Evolutionary conservation across 495 filamentous ascomycete genomes (phyloP).

Genomic region (Cercophora scortea): DNA sequence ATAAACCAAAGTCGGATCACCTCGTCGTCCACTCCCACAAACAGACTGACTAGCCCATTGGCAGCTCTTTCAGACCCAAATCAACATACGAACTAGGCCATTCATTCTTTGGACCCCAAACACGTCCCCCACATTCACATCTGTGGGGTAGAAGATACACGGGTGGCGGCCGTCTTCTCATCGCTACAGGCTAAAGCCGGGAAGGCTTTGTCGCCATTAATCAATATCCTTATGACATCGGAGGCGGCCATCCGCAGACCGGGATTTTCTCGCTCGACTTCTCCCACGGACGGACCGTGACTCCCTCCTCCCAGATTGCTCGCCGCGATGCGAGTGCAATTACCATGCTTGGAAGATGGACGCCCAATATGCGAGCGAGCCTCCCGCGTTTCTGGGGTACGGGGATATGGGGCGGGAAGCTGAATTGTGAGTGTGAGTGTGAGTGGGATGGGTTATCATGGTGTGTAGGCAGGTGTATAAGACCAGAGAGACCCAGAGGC

Average conservation of each 20-base stretch:
- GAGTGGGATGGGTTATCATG: not conserved
- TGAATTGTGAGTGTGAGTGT: too few relatives aligned
- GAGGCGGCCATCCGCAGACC: slow-evolving; percentile 17
- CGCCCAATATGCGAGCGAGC: not conserved
- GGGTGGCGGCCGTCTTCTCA: not conserved
- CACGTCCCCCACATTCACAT: not conserved
- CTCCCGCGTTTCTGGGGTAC: too few relatives aligned
- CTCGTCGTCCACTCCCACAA: too few relatives aligned
- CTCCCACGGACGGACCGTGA: not conserved
- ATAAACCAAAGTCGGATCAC: too few relatives aligned
- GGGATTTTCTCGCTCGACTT: not conserved
- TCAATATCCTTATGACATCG: slow-evolving; percentile 3
- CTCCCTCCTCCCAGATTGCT: not conserved
- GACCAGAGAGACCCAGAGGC: not conserved
- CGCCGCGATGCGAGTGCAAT: not conserved
- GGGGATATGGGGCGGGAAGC: too few relatives aligned
- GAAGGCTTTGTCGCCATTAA: not conserved
- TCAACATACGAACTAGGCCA: too few relatives aligned
- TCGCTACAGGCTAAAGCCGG: not conserved
- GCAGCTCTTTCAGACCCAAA: too few relatives aligned
- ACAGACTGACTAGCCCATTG: too few relatives aligned
- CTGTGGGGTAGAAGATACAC: not conserved
- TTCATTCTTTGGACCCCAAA: too few relatives aligned
- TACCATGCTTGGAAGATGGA: not conserved
- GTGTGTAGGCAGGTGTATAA: not conserved